Conservation (phyloP, 2,329 filamentous ascomycete species). For the Monosporascus ibericus region DNA sequence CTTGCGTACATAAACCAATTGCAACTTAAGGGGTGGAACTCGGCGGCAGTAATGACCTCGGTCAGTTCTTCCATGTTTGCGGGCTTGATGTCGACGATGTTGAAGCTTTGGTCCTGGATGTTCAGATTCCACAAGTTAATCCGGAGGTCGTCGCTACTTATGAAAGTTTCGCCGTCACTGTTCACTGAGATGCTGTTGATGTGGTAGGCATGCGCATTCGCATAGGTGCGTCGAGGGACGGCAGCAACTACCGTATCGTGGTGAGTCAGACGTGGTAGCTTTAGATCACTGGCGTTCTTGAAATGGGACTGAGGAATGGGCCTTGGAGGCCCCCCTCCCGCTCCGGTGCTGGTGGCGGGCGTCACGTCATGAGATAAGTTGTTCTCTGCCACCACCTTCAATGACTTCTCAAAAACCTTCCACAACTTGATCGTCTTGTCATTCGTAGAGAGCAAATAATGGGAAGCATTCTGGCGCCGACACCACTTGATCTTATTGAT, state of each 20-base stretch:
- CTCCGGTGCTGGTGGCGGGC: conserved; percentile 64
- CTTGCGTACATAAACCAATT: conserved; percentile 99
- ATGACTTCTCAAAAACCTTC: conserved; percentile 99
- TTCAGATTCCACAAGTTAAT: conserved; percentile 99
- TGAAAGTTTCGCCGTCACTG: conserved; percentile 98
- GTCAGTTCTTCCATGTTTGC: conserved; percentile 99
- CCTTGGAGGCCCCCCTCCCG: conserved; percentile 66
- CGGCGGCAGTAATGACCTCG: conserved; percentile 95
- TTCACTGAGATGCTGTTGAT: conserved; percentile 99
- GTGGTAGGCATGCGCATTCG: conserved; percentile 97
- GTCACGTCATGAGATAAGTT: conserved; percentile 94
- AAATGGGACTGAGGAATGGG: conserved; percentile 68
- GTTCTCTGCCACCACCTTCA: conserved; percentile 98
- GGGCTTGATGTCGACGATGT: conserved; percentile 99
- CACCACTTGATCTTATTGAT: conserved; percentile 99
- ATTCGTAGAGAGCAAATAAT: conserved; percentile 96
- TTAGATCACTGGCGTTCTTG: conserved; percentile 74
- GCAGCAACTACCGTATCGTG: conserved; percentile 98
- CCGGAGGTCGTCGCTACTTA: conserved; percentile 94
- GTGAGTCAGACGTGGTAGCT: conserved; percentile 91
- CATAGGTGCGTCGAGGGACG: conserved; percentile 91
- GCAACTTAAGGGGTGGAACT: conserved; percentile 95
- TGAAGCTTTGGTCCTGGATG: conserved; percentile 99
- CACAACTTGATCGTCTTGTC: conserved; percentile 99
- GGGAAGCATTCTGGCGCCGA: conserved; percentile 92